phyloP scores from a whole-genome alignment of 345 rosid species.

The Theobroma cacao region DNA sequence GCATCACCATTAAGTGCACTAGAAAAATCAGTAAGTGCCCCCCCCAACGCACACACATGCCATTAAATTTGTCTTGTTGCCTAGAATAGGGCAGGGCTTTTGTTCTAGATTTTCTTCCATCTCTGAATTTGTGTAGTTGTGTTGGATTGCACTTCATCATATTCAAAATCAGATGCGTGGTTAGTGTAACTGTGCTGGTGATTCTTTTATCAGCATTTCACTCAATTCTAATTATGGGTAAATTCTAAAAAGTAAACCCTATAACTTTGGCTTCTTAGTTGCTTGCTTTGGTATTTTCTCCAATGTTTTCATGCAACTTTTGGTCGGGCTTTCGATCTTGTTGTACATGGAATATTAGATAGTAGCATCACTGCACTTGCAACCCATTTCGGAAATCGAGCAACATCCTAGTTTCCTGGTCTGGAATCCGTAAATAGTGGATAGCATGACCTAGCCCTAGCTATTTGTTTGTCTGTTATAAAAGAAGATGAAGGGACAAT shows the following conservation, averaged over 20 bases:
- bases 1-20: not conserved
- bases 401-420: no score
- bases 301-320: not conserved
- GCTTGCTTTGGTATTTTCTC: not conserved
- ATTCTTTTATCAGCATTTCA: not conserved
- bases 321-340: no score
- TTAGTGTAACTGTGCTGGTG: not conserved
- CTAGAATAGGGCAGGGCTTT: not conserved
- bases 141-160: not conserved
- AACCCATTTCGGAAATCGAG: no score
- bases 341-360: no score
- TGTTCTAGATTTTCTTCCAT: not conserved
- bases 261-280: not conserved
- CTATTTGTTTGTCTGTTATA: no score
- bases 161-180: not conserved
- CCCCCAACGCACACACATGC: not conserved
- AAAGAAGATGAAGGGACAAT: not conserved
- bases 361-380: no score
- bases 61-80: not conserved
- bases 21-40: not conserved
- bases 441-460: no score
- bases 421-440: no score
- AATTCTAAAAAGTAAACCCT: not conserved
- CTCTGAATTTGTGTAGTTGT: not conserved
- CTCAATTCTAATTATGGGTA: not conserved